These are phyloP conservation scores for Phytophthora europaea DNA, from an alignment of 352 stramenopile species.

Conservation along the genomic window DNA sequence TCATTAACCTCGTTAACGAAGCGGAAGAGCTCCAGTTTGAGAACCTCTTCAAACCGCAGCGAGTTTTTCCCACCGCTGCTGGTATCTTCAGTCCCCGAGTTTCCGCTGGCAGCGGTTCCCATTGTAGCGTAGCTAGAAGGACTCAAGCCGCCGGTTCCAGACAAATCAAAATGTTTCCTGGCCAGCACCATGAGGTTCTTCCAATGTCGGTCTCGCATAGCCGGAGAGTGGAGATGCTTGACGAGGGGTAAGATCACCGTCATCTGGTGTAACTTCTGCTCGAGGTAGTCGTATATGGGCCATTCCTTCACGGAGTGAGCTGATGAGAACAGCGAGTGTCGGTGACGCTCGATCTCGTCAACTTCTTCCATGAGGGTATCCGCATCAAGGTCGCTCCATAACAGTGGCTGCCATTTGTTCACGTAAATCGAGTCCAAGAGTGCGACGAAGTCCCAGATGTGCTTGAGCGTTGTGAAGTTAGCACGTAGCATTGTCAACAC, in stretches of 20 bases:
- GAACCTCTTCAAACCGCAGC: constrained; percentile 93
- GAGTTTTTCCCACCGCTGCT: constrained; percentile 31
- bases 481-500: constrained; percentile 79
- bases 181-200: constrained; percentile 89
- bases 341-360: constrained; percentile 79
- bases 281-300: constrained; percentile 93
- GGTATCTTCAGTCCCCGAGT: constrained; percentile 8
- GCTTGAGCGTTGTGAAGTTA: constrained; percentile 93
- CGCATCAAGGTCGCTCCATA: constrained; percentile 92
- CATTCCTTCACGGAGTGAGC: constrained; percentile 89
- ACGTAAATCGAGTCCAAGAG: constrained; percentile 81
- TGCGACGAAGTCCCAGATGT: constrained; percentile 95
- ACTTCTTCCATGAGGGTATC: constrained; percentile 92
- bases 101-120: constrained; percentile 6
- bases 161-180: constrained; percentile 88
- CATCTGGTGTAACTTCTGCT: constrained; percentile 94
- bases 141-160: constrained; percentile 20
- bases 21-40: constrained; percentile 92
- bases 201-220: constrained; percentile 92
- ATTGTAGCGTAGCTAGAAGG: constrained; percentile 28
- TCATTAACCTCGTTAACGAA: constrained; percentile 96
- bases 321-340: constrained; percentile 60
- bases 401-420: constrained; percentile 86
- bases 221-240: constrained; percentile 88
- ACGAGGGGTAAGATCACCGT: constrained; percentile 91